Conservation (phyloP, 805 yeast species). For the Zygoascus tannicola region DNA sequence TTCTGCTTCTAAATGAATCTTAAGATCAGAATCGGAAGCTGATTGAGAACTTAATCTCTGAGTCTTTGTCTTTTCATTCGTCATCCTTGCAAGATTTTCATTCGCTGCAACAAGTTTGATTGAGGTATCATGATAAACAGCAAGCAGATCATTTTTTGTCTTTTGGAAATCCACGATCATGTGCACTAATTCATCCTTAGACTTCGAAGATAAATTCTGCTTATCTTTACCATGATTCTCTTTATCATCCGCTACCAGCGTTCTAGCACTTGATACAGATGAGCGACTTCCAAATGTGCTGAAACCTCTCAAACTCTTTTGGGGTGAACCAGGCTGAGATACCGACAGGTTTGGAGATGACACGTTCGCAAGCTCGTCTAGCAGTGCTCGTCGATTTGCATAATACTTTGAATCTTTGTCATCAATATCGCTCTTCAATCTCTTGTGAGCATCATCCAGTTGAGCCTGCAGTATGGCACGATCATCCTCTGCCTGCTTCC, state of each 20-base stretch:
- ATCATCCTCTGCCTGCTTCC: constrained; percentile 19
- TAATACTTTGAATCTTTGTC: constrained; percentile 18
- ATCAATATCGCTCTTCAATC: constrained; percentile 20
- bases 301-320: constrained; percentile 9
- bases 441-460: constrained; percentile 18
- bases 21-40: constrained; percentile 32
- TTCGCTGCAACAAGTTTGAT: constrained; percentile 18
- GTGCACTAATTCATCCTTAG: constrained; percentile 15
- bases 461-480: constrained; percentile 19
- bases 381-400: constrained; percentile 15
- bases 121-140: constrained; percentile 22
- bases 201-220: constrained; percentile 6
- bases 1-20: constrained; percentile 48
- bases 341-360: too few relatives aligned
- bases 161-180: constrained; percentile 10
- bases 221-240: constrained; percentile 2
- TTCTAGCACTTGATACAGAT: constrained; percentile 5
- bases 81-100: constrained; percentile 18
- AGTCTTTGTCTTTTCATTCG: constrained; percentile 12
- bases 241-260: constrained; percentile 12
- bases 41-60: neutral
- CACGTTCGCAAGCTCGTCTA: constrained; percentile 15
- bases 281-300: constrained; percentile 4
- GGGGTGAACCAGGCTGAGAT: constrained; percentile 12
- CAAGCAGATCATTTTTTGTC: constrained; percentile 18